Percentiles rank a stretch among this genome's conserved stretches.
Evolutionary conservation across 768 basidiomycete genomes (phyloP).

Genomic region (Pleurotus ostreatus): DNA sequence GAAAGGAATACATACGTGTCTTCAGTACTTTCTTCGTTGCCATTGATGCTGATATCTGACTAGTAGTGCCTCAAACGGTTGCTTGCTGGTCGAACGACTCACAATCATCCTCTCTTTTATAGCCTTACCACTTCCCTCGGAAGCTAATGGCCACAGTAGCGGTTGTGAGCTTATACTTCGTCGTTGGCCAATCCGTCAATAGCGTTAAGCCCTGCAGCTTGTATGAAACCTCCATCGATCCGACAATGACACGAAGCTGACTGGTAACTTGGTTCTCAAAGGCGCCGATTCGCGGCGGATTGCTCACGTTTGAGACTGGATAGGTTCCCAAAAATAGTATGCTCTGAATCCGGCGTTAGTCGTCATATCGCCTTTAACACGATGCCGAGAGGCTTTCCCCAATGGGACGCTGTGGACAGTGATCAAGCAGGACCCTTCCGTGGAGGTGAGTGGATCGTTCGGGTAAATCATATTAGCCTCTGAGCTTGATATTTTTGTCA

Average conservation of each 20-base stretch:
- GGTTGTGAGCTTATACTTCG: neutral
- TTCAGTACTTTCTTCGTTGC: conserved; percentile 2
- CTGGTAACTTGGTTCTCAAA: neutral
- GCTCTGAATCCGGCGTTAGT: neutral
- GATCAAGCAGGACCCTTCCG: neutral
- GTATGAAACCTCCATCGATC: neutral
- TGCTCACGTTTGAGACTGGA: conserved; percentile 2
- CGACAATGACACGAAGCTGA: neutral
- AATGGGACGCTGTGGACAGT: neutral
- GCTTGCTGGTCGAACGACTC: neutral
- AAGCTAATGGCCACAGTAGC: too few relatives aligned
- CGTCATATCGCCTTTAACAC: neutral
- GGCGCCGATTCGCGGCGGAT: neutral
- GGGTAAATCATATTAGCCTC: too few relatives aligned
- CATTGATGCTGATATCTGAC: neutral
- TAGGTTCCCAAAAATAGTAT: neutral
- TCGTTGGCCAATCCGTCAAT: neutral
- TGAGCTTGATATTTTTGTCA: neutral
- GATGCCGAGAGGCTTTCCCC: neutral
- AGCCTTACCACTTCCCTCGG: neutral
- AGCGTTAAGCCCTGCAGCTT: conserved; percentile 4
- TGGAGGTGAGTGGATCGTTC: neutral
- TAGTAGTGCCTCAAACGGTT: neutral
- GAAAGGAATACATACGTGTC: neutral
- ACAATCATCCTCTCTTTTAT: neutral